Conservation (phyloP, 176 grass and related monocot species). For the Carex cristatella region DNA sequence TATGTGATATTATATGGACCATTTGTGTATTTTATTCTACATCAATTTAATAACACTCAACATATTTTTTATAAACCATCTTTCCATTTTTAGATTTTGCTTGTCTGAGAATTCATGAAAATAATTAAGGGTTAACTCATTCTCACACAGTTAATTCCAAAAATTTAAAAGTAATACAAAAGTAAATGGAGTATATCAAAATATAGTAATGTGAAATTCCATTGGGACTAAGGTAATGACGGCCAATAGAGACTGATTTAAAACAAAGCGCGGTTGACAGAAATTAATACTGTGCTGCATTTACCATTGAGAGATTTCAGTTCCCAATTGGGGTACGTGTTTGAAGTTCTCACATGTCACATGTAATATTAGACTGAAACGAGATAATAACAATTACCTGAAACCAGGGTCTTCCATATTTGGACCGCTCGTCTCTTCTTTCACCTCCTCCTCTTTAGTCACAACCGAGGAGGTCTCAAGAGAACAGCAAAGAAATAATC, state of each 20-base stretch:
- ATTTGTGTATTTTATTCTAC: neutral
- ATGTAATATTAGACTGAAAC: neutral
- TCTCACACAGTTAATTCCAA: neutral
- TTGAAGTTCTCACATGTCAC: neutral
- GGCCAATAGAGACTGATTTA: neutral
- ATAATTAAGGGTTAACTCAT: neutral
- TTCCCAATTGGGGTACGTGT: neutral
- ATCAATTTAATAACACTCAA: neutral
- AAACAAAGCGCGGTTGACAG: neutral
- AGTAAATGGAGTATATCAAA: too few species aligned
- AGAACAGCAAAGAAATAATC: slow-evolving; percentile 10
- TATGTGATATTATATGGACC: neutral
- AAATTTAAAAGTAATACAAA: neutral
- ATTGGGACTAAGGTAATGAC: neutral
- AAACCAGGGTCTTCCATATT: slow-evolving; percentile 10
- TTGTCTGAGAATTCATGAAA: neutral
- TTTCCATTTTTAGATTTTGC: neutral
- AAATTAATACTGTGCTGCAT: neutral
- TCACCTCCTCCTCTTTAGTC: slow-evolving; percentile 18
- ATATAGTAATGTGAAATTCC: neutral
- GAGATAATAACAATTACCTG: slow-evolving; percentile 26
- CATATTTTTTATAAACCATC: neutral
- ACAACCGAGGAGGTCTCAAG: slow-evolving; percentile 17
- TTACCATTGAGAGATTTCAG: neutral
- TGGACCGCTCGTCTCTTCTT: neutral